These are phyloP conservation scores for Rhizopogon rudus DNA, from an alignment of 768 basidiomycete species.

Conservation along the genomic window DNA sequence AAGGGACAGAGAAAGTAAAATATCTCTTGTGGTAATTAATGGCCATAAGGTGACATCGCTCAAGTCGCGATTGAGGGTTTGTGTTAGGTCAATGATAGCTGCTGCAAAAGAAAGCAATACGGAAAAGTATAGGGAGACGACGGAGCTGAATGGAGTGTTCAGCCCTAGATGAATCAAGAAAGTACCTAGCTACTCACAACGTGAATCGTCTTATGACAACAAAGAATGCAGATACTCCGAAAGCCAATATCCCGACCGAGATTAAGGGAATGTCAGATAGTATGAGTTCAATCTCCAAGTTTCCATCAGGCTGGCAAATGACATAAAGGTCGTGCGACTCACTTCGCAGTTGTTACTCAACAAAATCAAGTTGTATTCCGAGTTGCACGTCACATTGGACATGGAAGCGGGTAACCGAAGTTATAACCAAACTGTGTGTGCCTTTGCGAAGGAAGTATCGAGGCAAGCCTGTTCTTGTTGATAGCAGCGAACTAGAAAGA, in stretches of 20 bases:
- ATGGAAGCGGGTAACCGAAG: conserved; percentile 15
- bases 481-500: conserved; percentile 2
- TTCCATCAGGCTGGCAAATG: not conserved
- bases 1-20: conserved; percentile 50
- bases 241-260: conserved; percentile 58
- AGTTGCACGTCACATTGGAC: conserved; percentile 10
- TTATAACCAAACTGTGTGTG: conserved; percentile 10
- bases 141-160: conserved; percentile 28
- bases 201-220: conserved; percentile 46
- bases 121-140: conserved; percentile 51
- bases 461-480: not conserved
- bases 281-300: conserved; percentile 45
- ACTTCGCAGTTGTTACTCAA: conserved; percentile 42
- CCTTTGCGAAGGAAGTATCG: conserved; percentile 5
- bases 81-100: conserved; percentile 56
- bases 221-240: conserved; percentile 56
- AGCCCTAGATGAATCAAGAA: not conserved
- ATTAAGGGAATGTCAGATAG: conserved; percentile 66
- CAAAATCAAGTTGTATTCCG: conserved; percentile 20
- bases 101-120: conserved; percentile 57
- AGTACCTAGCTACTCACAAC: conserved; percentile 33
- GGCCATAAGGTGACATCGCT: conserved; percentile 22
- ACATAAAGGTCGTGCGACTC: conserved; percentile 15
- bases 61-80: conserved; percentile 40
- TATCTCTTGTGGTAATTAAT: conserved; percentile 50